Evolutionary conservation across 164 flowering plant species (phyloP).

Genomic region (Berberis vulgaris): DNA sequence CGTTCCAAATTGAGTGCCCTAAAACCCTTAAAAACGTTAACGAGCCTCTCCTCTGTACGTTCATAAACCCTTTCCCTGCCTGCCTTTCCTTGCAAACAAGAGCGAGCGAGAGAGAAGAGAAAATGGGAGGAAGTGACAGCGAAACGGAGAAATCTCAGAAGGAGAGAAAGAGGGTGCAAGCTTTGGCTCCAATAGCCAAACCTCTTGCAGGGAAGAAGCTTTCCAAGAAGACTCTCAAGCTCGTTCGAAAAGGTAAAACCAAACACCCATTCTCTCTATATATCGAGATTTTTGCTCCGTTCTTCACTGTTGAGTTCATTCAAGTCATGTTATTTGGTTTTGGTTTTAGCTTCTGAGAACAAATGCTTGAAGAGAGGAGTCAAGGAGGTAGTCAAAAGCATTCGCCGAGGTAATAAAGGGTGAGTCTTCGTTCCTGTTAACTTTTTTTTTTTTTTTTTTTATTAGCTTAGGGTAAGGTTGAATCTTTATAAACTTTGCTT

Average conservation of each 20-base stretch:
- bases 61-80: no score
- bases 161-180: conserved; percentile 53
- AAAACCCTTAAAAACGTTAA: no score
- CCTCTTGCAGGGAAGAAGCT: conserved; percentile 94
- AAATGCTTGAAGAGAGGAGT: conserved; percentile 91
- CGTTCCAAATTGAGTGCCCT: no score
- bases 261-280: not conserved
- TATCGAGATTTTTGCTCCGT: no score
- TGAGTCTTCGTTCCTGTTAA: conserved; percentile 13
- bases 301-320: no score
- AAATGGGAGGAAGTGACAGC: conserved; percentile 79
- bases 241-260: conserved; percentile 64
- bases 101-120: no score
- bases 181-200: conserved; percentile 81
- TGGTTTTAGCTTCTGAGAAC: no score
- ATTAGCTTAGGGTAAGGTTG: no score
- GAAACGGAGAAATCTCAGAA: conserved; percentile 63
- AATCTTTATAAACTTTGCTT: no score
- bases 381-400: conserved; percentile 93
- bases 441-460: not conserved
- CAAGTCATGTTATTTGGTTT: no score
- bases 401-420: conserved; percentile 87
- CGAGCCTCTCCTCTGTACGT: no score
- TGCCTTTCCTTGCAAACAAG: no score
- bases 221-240: conserved; percentile 70